These are phyloP conservation scores for Smittium culicis DNA, from an alignment of 371 early-diverging fungal genomes.

Conservation along the genomic window DNA sequence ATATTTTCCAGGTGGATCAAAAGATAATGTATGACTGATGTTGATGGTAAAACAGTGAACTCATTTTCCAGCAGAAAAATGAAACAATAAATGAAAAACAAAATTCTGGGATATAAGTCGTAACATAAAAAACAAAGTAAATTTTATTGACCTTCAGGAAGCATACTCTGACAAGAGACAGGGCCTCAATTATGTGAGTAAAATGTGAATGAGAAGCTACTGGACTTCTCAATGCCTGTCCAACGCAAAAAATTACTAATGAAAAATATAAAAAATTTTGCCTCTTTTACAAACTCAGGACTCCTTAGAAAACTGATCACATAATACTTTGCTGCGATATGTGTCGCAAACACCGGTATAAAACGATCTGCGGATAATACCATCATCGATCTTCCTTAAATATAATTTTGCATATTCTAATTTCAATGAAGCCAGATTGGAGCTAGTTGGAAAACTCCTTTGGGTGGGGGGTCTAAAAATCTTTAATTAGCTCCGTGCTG, in stretches of 20 bases:
- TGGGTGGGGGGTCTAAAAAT: too few relatives aligned
- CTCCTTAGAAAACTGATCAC: neutral
- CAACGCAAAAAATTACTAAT: neutral
- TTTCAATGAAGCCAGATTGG: too few relatives aligned
- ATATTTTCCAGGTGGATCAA: neutral
- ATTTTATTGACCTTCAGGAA: neutral
- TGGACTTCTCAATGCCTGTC: neutral
- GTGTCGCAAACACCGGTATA: neutral
- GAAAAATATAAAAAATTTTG: neutral
- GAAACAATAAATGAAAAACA: neutral
- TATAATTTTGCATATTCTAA: too few relatives aligned
- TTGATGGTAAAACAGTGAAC: neutral
- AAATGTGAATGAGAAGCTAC: neutral
- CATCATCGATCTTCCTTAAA: neutral
- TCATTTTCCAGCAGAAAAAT: neutral
- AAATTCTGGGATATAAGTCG: neutral
- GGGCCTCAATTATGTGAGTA: neutral
- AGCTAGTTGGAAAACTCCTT: too few relatives aligned
- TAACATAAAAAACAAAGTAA: neutral
- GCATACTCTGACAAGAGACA: neutral
- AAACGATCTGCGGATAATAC: neutral
- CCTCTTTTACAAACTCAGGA: neutral
- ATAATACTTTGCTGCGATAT: neutral
- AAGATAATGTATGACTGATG: neutral
- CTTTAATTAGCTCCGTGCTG: too few relatives aligned